A percentile compares a stretch with the other conserved stretches of the same genome.
phyloP scores from a whole-genome alignment of 768 basidiomycete species.

The Termitomyces sp. region DNA sequence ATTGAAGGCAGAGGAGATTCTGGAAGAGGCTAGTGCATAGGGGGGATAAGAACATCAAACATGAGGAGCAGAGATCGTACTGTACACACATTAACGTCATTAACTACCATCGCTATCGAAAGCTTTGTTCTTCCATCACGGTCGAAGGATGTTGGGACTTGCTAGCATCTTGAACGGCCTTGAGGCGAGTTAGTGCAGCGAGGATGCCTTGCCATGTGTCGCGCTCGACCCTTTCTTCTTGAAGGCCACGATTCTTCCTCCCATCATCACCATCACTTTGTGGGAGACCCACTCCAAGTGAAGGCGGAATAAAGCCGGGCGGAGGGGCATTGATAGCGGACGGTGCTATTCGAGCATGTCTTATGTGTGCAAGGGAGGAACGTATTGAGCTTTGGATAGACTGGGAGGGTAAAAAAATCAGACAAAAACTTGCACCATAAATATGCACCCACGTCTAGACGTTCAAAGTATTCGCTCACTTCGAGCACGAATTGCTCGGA shows the following conservation, averaged over 20 bases:
- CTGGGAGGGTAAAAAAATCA: constrained; percentile 29
- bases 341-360: constrained; percentile 77
- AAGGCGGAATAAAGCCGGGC: constrained; percentile 67
- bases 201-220: constrained; percentile 78
- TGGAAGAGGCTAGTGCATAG: constrained; percentile 49
- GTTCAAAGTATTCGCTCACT: constrained; percentile 82
- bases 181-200: constrained; percentile 59
- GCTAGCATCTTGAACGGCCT: constrained; percentile 32
- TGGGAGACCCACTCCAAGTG: constrained; percentile 73
- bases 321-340: constrained; percentile 84
- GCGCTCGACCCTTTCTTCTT: constrained; percentile 70
- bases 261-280: constrained; percentile 26
- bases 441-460: constrained; percentile 55
- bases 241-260: constrained; percentile 54
- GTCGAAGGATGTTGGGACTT: constrained; percentile 10
- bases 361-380: constrained; percentile 75
- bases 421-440: not conserved
- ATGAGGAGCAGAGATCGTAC: constrained; percentile 1
- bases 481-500: constrained; percentile 83
- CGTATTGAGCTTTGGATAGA: constrained; percentile 73
- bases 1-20: constrained; percentile 49
- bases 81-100: constrained; percentile 4
- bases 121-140: constrained; percentile 18
- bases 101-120: not conserved
- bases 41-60: not conserved